Percentiles rank a stretch among this genome's conserved stretches.
Conservation (phyloP, 140 eudicot genomes). For the Stevia rebaudiana region DNA sequence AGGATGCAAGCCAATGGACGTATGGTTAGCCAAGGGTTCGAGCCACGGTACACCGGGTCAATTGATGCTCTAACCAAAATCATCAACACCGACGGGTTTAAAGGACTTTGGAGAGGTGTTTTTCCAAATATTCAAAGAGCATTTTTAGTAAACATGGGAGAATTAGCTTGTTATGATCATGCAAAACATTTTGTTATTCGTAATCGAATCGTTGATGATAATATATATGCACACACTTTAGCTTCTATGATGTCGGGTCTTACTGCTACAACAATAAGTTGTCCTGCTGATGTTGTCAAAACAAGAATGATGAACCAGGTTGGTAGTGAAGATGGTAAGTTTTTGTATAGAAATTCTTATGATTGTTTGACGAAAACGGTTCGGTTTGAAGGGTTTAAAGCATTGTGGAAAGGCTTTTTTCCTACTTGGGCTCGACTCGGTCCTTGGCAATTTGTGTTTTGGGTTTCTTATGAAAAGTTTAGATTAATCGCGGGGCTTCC, state of each 20-base stretch:
- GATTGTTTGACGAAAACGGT: conserved; percentile 78
- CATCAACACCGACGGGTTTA: conserved; percentile 44
- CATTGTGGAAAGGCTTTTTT: conserved; percentile 90
- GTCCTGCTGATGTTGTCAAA: conserved; percentile 94
- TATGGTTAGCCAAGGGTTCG: conserved; percentile 62
- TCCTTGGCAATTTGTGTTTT: conserved; percentile 96
- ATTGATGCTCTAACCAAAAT: conserved; percentile 65
- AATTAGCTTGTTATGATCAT: conserved; percentile 89
- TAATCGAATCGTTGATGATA: conserved; percentile 56
- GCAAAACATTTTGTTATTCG: conserved; percentile 65
- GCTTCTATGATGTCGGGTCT: conserved; percentile 87
- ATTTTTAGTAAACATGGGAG: conserved; percentile 92
- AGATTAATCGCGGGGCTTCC: conserved; percentile 61
- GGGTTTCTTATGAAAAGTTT: conserved; percentile 86
- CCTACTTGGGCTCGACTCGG: conserved; percentile 98
- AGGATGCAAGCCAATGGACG: conserved; percentile 94
- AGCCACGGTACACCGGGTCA: conserved; percentile 64
- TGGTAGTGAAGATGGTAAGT: conserved; percentile 25
- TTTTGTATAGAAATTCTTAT: conserved; percentile 50
- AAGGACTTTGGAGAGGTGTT: conserved; percentile 89
- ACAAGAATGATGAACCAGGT: conserved; percentile 88
- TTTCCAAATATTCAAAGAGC: conserved; percentile 85
- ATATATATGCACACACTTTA: conserved; percentile 80
- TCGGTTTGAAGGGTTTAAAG: conserved; percentile 66
- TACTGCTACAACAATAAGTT: conserved; percentile 77